Base-by-base conservation (phyloP, 2,329 filamentous ascomycete genomes). In the Claviceps purpurea region DNA sequence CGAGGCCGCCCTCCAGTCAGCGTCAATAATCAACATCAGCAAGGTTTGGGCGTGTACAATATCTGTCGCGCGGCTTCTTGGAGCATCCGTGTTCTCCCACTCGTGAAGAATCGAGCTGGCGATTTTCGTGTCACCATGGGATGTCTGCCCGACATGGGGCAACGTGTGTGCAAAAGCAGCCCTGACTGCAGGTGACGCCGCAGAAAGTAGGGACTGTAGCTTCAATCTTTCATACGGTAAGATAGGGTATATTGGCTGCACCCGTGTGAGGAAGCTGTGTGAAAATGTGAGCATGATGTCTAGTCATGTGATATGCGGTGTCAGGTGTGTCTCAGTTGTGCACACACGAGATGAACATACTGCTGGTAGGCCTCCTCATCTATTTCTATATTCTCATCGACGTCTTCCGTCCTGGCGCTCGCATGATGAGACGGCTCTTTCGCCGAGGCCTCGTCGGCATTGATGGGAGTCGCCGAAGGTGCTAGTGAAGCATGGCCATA, bases 181-280 rank as follows among this genome's bases (percentile, higher is more conserved):
- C 55, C 80, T 75, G 13, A 87, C 70, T 3, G 72, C 64, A 1
- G 70, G 59, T 0, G 81, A 76, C 57, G 79, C 82, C 46, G 76
- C 73, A 3, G 70, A 69, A 20, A 88, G 65, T 20, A 80, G 71
- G 8, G 72, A 70, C 52, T 78, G 75, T 10, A 85, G 64, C n/a
- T 73, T 72, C 14, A 68, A 65, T 59, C 77, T 81, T 51, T 68
- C 78, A 50, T 72, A 72, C 1, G 83, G 76, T 13, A 89, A 70
- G 45, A 89, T 71, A 0, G 84, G 84, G 53, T 86, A 82, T 3
- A 78, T 77, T 14, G 80, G 79, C 58, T 88, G 84, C 20, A 88
- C 77, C 14, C 77, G 69, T 4, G 72, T 72, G 50, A 85, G 75
- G 58, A 87, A 88, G 56, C 78, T 82, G 34, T 26, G 5, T 37